Evolutionary conservation across 2,329 filamentous ascomycete species (phyloP).

Genomic region (Xenosphaeropsis pyriputrescens): DNA sequence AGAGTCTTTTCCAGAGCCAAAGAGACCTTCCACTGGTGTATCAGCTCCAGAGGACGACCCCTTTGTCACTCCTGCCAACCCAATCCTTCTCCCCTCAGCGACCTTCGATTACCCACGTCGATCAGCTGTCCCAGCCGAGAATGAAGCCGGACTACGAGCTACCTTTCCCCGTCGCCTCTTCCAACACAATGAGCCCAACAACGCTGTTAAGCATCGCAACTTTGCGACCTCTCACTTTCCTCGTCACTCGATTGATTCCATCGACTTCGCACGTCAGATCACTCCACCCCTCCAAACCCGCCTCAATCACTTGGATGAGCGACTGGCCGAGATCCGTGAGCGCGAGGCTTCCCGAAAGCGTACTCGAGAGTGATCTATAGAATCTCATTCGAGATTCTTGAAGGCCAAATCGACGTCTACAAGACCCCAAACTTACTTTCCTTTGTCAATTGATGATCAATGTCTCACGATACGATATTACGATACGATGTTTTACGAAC

Average conservation of each 20-base stretch:
- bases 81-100: conserved; percentile 17
- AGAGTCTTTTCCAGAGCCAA: conserved; percentile 2
- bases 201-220: conserved; percentile 24
- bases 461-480: too few relatives aligned
- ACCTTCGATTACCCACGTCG: conserved; percentile 27
- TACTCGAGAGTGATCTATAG: too few relatives aligned
- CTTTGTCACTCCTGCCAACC: conserved; percentile 8
- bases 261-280: conserved; percentile 12
- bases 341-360: conserved; percentile 4
- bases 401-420: too few relatives aligned
- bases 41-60: conserved; percentile 11
- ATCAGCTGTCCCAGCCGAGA: conserved; percentile 37
- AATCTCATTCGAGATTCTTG: too few relatives aligned
- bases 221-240: conserved; percentile 43
- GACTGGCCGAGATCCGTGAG: conserved; percentile 14
- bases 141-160: conserved; percentile 32
- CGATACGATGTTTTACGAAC: too few relatives aligned
- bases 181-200: conserved; percentile 20
- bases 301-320: conserved; percentile 12
- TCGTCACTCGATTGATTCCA: conserved; percentile 16
- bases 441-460: too few relatives aligned
- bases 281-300: conserved; percentile 12
- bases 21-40: conserved; percentile 8
- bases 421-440: too few relatives aligned
- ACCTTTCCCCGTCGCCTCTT: conserved; percentile 45